A percentile compares a stretch with the other conserved stretches of the same genome.
Conservation (phyloP, 1,139 yeast species). For the Blastobotrys elegans region DNA sequence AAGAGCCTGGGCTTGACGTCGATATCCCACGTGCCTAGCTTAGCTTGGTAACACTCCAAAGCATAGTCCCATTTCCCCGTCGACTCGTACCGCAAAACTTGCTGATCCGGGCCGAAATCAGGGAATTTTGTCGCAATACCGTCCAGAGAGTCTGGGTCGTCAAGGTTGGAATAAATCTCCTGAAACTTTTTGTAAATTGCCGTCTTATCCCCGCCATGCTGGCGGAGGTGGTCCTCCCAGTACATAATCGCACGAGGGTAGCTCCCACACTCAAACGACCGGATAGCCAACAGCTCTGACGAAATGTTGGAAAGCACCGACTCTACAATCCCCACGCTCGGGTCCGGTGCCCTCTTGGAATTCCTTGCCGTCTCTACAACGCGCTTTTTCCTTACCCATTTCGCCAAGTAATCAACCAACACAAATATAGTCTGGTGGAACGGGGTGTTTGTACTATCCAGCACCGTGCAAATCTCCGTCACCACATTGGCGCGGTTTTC, state of each 20-base stretch:
- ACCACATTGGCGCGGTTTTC: constrained; percentile 44
- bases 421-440: constrained; percentile 72
- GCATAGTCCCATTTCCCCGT: constrained; percentile 87
- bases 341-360: constrained; percentile 11
- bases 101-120: constrained; percentile 61
- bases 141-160: constrained; percentile 85
- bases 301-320: constrained; percentile 53
- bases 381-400: constrained; percentile 53
- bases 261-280: constrained; percentile 79
- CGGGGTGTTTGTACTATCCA: constrained; percentile 50
- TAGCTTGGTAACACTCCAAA: constrained; percentile 74
- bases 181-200: constrained; percentile 44
- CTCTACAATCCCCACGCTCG: constrained; percentile 31
- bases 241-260: constrained; percentile 87
- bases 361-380: constrained; percentile 6
- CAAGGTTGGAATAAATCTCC: constrained; percentile 76
- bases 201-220: constrained; percentile 33
- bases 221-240: constrained; percentile 68
- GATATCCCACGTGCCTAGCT: constrained; percentile 35
- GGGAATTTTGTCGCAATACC: constrained; percentile 79
- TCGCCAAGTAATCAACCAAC: constrained; percentile 76
- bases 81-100: constrained; percentile 73
- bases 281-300: constrained; percentile 62
- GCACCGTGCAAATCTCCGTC: constrained; percentile 54
- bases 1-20: constrained; percentile 35